Base-by-base conservation (phyloP, 441 rosid species). In the Kokia cookei region DNA sequence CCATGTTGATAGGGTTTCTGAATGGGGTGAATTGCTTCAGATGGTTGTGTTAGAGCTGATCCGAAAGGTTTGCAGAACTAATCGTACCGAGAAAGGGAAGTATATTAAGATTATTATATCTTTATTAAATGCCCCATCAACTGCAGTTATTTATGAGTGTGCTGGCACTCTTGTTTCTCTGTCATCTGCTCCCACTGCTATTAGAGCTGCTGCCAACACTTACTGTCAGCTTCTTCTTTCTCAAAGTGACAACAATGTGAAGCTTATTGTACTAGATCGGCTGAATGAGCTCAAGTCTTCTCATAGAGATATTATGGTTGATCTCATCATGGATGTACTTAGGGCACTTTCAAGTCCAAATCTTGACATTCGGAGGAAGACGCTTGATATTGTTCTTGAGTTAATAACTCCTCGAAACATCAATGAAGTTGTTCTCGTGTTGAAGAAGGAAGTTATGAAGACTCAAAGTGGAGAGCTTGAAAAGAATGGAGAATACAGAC, bases 361-460 rank as follows among this genome's bases (percentile, higher is more conserved):
- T 81, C 91, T 90, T 70, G 94, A 92, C 79, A 92, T 93, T 63
- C 87, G 90, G 59, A 85, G 86, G 84, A 93, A 93, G 84, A 90
- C 97, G 1, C 84, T 93, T 67, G 96, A 92, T 76, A 93, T 93
- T 22, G 92, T 84, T 43, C 96, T 92, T 12, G 98, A 93, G 74
- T 84, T 93, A 83, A 79, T 93, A 68, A 90, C 93, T 73, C 89
- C 91, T 45, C 82, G 92, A 63, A 93, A 90, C 75, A 89, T 92
- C 75, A 90, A 84, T 26, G 94, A 93, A 79, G 94, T 92, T 53
- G 96, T 92, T 67, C 86, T 87, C 73, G 82, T 76, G 65, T 77
- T 93, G 86, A 93, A 93, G 93, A 93, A 93, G 82, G 98, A 93
- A 87, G 98, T 93, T 78, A 91, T 92, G 9, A 92, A 92, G 88